Conservation (phyloP, 2,329 filamentous ascomycete species). For the Myriosclerotinia curreyana region DNA sequence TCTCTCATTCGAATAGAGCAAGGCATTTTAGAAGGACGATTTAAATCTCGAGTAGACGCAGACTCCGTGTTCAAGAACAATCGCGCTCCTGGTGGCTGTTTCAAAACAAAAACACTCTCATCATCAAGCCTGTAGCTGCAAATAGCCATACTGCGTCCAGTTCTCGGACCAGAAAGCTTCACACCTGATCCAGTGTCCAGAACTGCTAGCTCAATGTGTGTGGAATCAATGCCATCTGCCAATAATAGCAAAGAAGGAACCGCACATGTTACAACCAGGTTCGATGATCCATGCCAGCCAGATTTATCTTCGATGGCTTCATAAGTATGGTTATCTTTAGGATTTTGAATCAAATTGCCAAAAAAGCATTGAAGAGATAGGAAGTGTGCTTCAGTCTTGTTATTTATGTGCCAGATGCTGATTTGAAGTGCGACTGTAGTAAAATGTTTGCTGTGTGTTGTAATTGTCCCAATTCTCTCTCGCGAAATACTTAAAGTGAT, state of each 20-base stretch:
- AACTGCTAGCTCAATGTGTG: background rate
- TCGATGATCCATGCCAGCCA: background rate
- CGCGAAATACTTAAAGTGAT: constrained; percentile 22
- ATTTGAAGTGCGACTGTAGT: constrained; percentile 5
- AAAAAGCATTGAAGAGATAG: constrained; percentile 14
- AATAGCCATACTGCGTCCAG: background rate
- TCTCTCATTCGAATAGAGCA: background rate
- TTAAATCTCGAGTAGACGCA: background rate
- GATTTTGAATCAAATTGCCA: background rate
- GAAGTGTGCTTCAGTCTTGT: background rate
- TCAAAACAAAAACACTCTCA: background rate
- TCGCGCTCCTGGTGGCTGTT: background rate
- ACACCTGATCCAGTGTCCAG: background rate
- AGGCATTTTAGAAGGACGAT: background rate
- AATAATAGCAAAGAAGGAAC: background rate
- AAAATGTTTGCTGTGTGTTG: background rate
- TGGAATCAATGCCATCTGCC: background rate
- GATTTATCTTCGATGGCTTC: background rate
- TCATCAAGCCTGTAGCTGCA: constrained; percentile 6
- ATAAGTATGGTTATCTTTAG: background rate
- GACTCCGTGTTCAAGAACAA: accelerated
- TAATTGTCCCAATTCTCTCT: constrained; percentile 6
- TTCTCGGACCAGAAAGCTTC: background rate
- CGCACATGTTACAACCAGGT: constrained; percentile 10
- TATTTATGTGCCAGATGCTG: background rate